A percentile compares a stretch with the other conserved stretches of the same genome.
phyloP scores from a whole-genome alignment of 139 green algal species.

The Nannochloris sp. region DNA sequence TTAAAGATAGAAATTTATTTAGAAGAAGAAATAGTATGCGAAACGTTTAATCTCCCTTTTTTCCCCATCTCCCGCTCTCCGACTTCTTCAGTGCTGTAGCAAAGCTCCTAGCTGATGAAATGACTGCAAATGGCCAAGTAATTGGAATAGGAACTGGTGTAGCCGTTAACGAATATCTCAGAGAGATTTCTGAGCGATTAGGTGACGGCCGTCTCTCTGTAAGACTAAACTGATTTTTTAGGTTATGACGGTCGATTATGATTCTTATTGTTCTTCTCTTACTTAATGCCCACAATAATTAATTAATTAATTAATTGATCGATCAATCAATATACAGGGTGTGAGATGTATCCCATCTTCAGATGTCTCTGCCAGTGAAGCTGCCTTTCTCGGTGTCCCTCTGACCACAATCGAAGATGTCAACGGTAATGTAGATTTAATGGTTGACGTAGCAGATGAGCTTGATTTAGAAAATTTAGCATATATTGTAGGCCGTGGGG shows the following conservation, averaged over 20 bases:
- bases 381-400: conserved; percentile 33
- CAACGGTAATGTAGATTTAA: conserved; percentile 4
- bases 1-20: no score
- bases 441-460: conserved; percentile 19
- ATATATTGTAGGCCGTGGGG: conserved; percentile 12
- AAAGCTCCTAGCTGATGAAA: neutral
- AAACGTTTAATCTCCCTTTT: neutral
- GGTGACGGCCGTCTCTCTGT: neutral
- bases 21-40: no score
- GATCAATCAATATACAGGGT: conserved; percentile 10
- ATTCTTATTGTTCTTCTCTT: no score
- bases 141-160: conserved; percentile 9
- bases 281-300: no score
- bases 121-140: neutral
- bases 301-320: neutral
- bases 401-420: conserved; percentile 15
- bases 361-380: conserved; percentile 25
- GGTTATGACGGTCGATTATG: no score
- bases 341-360: conserved; percentile 27
- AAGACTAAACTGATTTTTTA: no score
- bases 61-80: no score
- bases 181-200: conserved; percentile 9
- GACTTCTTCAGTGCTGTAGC: neutral
- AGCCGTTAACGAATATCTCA: neutral
- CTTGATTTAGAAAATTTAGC: conserved; percentile 1